Conservation (phyloP, 2,329 filamentous ascomycete genomes). For the Fusarium cyanostomum region DNA sequence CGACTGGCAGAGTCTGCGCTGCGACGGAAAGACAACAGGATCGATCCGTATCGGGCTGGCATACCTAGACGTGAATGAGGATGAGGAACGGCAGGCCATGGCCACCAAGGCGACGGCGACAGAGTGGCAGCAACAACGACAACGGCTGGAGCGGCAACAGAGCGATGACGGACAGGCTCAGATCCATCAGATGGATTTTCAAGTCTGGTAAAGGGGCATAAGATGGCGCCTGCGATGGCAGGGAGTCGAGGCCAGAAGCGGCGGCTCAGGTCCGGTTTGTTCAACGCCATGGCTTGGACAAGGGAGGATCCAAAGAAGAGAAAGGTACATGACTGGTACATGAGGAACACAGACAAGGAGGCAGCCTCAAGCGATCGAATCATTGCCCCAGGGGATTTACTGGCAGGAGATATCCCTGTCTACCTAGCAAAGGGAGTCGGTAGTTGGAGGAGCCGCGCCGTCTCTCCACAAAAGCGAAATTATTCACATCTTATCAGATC, state of each 20-base stretch:
- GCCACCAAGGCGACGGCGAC: slow-evolving; percentile 27
- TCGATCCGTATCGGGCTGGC: slow-evolving; percentile 31
- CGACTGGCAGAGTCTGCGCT: slow-evolving; percentile 35
- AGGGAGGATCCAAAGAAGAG: slow-evolving; percentile 10
- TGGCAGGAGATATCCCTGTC: slow-evolving; percentile 19
- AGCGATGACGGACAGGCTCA: slow-evolving; percentile 34
- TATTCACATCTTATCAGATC: slow-evolving; percentile 44
- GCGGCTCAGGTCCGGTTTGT: slow-evolving; percentile 7
- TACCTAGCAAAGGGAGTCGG: slow-evolving; percentile 14
- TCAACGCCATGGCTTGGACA: not conserved
- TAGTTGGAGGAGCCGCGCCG: slow-evolving; percentile 18
- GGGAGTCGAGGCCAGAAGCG: slow-evolving; percentile 8
- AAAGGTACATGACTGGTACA: slow-evolving; percentile 5
- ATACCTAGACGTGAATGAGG: slow-evolving; percentile 32
- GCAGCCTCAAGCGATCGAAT: slow-evolving; percentile 14
- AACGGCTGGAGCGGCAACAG: slow-evolving; percentile 23
- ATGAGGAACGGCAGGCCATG: slow-evolving; percentile 33
- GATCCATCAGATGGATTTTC: slow-evolving; percentile 40
- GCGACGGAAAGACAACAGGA: slow-evolving; percentile 31
- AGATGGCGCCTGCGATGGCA: slow-evolving; percentile 9
- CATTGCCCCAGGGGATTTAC: slow-evolving; percentile 21
- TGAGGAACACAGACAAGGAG: not conserved
- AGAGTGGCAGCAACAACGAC: slow-evolving; percentile 30
- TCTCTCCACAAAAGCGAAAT: slow-evolving; percentile 36
- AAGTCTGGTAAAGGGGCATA: slow-evolving; percentile 33